Evolutionary conservation across 768 basidiomycete species (phyloP), one percentile per base, ranked within the genome.

Genomic region (Podaxis sp.): DNA sequence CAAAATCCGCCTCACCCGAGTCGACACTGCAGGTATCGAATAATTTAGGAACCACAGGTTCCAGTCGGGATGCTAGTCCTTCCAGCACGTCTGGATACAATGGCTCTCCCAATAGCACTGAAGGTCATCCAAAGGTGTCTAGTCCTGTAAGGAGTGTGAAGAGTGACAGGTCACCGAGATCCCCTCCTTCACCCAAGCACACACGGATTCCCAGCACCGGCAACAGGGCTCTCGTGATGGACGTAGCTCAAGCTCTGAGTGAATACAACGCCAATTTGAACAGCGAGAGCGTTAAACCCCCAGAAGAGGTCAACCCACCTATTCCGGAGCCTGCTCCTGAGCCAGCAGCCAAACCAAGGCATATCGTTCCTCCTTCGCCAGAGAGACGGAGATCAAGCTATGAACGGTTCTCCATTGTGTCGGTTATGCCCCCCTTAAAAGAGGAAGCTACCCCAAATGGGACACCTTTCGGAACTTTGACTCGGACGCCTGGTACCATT

Each of bases 151-250:
- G 63, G 24, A 63, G 67, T 58, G 75, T 77, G 3, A 72, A 64
- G 42, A 46, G 44, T 19, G 44, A 46, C 9, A 57, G 22, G 13
- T 22, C 57, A 26, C 53, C 63, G 26, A 42, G 71, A 22, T 65
- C 74, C 1, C 65, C 69, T 3, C 73, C 80, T 0, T 78, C 82
- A 4, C 69, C 74, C 3, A 80, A 79, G 57, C 83, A 82, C 68
- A 63, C 75, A 51, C 85, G 89, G 22, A 87, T 87, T 57, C 84
- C 89, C 4, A 90, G 84, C 68, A 83, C 88, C 4, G 88, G 89
- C 15, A 85, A 83, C 57, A 78, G 92, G 63, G 84, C 88, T 19
- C 84, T 86, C 13, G 89, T 86, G 24, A 92, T 93, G 91, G 89
- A 93, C 46, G 84, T 93, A 11, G 89, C 89, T 2, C 87, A 87